phyloP scores from a whole-genome alignment of 345 rosid species.

The Populus ilicifolia region DNA sequence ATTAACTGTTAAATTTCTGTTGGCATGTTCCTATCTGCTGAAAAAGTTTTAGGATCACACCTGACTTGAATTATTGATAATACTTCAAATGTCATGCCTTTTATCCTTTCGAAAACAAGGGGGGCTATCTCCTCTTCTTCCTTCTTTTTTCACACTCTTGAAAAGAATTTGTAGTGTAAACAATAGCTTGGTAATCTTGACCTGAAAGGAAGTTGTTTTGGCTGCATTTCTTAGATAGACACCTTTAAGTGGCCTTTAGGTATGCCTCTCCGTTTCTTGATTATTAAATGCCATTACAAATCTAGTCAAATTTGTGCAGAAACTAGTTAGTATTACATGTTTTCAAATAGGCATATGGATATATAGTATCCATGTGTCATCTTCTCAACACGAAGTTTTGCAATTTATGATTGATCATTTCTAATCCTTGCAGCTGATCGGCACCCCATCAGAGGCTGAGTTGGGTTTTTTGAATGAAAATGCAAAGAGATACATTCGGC shows the following conservation, averaged over 20 bases:
- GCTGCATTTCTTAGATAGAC: neutral
- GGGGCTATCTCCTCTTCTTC: neutral
- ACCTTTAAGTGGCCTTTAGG: neutral
- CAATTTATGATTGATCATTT: constrained; percentile 10
- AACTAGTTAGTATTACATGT: neutral
- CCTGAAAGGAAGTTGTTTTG: neutral
- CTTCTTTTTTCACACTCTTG: neutral
- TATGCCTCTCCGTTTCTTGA: neutral
- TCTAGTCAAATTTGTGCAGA: neutral
- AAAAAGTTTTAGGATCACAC: neutral
- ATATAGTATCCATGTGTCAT: neutral
- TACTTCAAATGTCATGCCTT: neutral
- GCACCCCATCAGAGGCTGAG: constrained; percentile 83
- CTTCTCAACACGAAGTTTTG: neutral
- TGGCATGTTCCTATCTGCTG: neutral
- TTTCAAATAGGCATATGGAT: neutral
- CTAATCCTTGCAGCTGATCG: constrained; percentile 58
- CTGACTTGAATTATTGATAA: neutral
- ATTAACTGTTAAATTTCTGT: constrained; percentile 1
- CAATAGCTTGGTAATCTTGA: neutral
- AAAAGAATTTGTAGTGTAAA: neutral
- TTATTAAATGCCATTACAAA: neutral
- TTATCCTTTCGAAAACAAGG: neutral
- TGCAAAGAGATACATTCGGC: constrained; percentile 70
- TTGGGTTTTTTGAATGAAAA: constrained; percentile 64